Evolutionary conservation across 2,329 filamentous ascomycete species (phyloP).

Genomic region (Hypoxylon sp.): DNA sequence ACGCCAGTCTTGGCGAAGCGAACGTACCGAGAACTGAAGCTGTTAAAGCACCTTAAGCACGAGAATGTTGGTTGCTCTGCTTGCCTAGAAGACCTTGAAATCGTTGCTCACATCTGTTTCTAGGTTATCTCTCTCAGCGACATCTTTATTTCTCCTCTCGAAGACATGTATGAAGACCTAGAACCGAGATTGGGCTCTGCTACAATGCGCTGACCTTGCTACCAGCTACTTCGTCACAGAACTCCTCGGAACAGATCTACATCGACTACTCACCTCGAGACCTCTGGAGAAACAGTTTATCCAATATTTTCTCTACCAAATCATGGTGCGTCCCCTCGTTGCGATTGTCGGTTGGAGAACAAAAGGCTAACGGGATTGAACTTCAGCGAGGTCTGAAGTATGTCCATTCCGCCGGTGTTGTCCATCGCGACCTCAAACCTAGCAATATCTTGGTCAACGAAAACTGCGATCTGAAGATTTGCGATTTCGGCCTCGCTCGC

Average conservation of each 20-base stretch:
- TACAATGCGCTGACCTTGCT: conserved; percentile 39
- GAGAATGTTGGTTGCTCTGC: conserved; percentile 79
- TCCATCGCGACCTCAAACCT: conserved; percentile 97
- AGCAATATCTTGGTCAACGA: conserved; percentile 99
- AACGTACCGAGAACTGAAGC: conserved; percentile 96
- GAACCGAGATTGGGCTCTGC: neutral
- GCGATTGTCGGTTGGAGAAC: neutral
- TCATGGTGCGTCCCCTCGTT: conserved; percentile 75
- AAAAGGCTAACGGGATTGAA: conserved; percentile 19
- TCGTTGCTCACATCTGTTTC: conserved; percentile 34
- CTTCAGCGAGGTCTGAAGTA: conserved; percentile 94
- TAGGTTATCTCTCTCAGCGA: conserved; percentile 98
- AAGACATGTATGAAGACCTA: conserved; percentile 85
- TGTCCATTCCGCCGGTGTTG: conserved; percentile 97
- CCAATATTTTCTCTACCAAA: conserved; percentile 99
- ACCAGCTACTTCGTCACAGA: conserved; percentile 96
- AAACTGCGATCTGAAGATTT: conserved; percentile 99
- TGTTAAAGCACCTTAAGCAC: conserved; percentile 95
- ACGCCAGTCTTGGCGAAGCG: conserved; percentile 98
- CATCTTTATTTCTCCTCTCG: conserved; percentile 98
- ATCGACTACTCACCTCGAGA: conserved; percentile 92
- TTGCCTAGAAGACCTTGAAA: conserved; percentile 1
- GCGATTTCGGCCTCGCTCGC: conserved; percentile 96
- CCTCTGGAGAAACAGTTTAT: conserved; percentile 99
- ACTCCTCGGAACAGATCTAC: conserved; percentile 94